Percentiles rank a stretch among this genome's conserved stretches.
Conservation (phyloP, 2,329 filamentous ascomycete species). For the Diplodia corticola region DNA sequence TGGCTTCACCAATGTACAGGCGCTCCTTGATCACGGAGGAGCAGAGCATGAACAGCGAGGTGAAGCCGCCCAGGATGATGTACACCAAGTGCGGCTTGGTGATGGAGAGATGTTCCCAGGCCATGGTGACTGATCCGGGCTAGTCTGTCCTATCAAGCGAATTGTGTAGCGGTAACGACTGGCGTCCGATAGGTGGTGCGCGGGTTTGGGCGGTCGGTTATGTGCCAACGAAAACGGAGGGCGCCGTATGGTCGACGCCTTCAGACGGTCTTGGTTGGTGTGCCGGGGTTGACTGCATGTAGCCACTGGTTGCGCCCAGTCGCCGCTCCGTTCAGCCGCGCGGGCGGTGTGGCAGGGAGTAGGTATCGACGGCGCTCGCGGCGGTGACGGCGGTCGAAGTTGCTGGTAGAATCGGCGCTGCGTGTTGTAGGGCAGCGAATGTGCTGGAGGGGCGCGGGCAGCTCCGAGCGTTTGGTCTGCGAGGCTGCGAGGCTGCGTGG, state of each 20-base stretch:
- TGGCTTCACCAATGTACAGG: slow-evolving; percentile 97
- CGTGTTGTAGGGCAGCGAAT: slow-evolving; percentile 13
- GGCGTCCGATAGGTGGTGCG: slow-evolving; percentile 3
- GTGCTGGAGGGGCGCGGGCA: neutral
- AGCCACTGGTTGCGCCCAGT: slow-evolving; percentile 50
- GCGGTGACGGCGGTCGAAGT: slow-evolving; percentile 3
- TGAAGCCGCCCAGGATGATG: slow-evolving; percentile 97
- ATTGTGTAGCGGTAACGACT: slow-evolving; percentile 3
- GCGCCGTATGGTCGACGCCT: slow-evolving; percentile 26
- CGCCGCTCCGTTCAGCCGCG: slow-evolving; percentile 42
- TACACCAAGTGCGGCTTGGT: slow-evolving; percentile 98
- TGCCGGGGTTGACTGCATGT: slow-evolving; percentile 45
- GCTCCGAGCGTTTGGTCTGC: neutral
- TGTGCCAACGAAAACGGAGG: slow-evolving; percentile 30
- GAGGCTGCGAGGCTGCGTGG: neutral
- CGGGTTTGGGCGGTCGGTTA: slow-evolving; percentile 26
- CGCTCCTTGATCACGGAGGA: slow-evolving; percentile 98
- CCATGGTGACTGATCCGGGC: slow-evolving; percentile 53
- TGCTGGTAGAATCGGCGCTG: neutral
- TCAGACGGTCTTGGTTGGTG: slow-evolving; percentile 28
- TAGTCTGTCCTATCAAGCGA: neutral
- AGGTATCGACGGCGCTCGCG: slow-evolving; percentile 1
- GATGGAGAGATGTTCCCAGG: slow-evolving; percentile 78
- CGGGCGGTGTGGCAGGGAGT: neutral
- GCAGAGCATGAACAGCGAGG: slow-evolving; percentile 95